A percentile compares a stretch with the other conserved stretches of the same genome.
phyloP scores from a whole-genome alignment of 495 filamentous ascomycete species.

The Lasiosphaeria miniovina region DNA sequence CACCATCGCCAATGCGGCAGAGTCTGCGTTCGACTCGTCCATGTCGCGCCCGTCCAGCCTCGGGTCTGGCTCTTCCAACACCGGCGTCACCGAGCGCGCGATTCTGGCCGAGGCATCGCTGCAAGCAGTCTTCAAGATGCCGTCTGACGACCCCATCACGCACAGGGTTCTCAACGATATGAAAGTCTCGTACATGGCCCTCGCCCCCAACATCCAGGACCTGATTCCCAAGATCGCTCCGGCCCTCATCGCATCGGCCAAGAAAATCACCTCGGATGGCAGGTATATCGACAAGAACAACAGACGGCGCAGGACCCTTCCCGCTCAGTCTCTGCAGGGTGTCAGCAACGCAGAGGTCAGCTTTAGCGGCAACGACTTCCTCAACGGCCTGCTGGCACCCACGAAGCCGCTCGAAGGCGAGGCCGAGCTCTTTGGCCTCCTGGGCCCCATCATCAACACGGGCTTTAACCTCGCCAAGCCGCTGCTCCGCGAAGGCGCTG shows the following conservation, averaged over 20 bases:
- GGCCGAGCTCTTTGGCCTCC: conserved; percentile 9
- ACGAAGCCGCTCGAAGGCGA: conserved; percentile 8
- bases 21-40: conserved; percentile 11
- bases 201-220: conserved; percentile 14
- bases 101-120: conserved; percentile 25
- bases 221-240: conserved; percentile 15
- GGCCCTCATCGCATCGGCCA: conserved; percentile 20
- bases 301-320: neutral
- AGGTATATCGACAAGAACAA: conserved; percentile 6
- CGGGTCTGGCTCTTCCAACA: neutral
- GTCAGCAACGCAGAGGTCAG: neutral
- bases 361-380: conserved; percentile 3
- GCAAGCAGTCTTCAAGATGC: conserved; percentile 20
- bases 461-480: conserved; percentile 12
- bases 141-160: conserved; percentile 3
- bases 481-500: conserved; percentile 5
- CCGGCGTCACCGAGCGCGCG: conserved; percentile 17
- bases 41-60: neutral
- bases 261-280: conserved; percentile 9
- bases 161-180: conserved; percentile 16
- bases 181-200: conserved; percentile 8
- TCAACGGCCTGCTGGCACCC: conserved; percentile 1
- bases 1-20: conserved; percentile 22
- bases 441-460: conserved; percentile 9
- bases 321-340: neutral